phyloP scores from a whole-genome alignment of 495 filamentous ascomycete species.

The Penicillium arizonense region DNA sequence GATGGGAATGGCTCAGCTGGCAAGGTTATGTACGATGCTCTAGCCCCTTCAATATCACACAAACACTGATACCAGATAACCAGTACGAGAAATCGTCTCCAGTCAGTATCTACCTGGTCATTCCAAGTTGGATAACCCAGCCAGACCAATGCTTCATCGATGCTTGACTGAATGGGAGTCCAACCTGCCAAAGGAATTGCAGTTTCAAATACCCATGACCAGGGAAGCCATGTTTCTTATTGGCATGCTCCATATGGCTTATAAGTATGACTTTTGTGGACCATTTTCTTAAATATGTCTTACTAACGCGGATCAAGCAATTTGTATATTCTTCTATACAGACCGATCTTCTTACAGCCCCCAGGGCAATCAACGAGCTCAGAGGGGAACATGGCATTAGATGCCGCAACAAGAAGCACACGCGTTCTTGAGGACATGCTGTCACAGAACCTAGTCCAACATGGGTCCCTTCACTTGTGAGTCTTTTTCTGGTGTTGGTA shows the following conservation, averaged over 20 bases:
- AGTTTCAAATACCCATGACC: conserved; percentile 20
- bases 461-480: conserved; percentile 45
- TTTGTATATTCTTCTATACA: conserved; percentile 40
- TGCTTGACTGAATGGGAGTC: conserved; percentile 37
- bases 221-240: conserved; percentile 34
- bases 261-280: conserved; percentile 30
- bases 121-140: conserved; percentile 22
- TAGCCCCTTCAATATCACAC: background rate
- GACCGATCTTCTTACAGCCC: conserved; percentile 33
- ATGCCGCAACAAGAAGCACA: conserved; percentile 43
- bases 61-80: background rate
- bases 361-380: conserved; percentile 16
- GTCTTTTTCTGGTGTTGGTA: conserved; percentile 1
- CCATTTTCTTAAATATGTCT: background rate
- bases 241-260: conserved; percentile 45
- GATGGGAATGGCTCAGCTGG: conserved; percentile 43
- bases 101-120: conserved; percentile 41
- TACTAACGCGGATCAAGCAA: conserved; percentile 24
- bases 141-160: conserved; percentile 27
- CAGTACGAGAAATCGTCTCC: conserved; percentile 41
- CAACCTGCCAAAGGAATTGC: conserved; percentile 32
- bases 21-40: conserved; percentile 32
- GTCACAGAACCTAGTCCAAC: conserved; percentile 44
- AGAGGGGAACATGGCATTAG: conserved; percentile 36
- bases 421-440: conserved; percentile 47